phyloP scores from a whole-genome alignment of 2,329 filamentous ascomycete species.

The Arthrinium phaeospermum region DNA sequence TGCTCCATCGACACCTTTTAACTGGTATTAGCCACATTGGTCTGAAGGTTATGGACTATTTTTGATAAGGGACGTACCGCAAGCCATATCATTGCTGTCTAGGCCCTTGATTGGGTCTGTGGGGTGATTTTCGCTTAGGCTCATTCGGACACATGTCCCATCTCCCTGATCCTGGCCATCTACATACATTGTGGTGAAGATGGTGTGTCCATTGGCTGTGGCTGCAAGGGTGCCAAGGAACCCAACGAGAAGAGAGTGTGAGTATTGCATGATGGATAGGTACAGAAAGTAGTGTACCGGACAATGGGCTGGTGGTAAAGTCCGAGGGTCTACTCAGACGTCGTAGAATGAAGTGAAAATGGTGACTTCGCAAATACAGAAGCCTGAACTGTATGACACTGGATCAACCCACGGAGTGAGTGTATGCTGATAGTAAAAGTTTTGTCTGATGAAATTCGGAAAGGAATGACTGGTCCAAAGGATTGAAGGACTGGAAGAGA shows the following conservation, averaged over 20 bases:
- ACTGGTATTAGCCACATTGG: slow-evolving; percentile 19
- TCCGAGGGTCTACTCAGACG: neutral
- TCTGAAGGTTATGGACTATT: slow-evolving; percentile 47
- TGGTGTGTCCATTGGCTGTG: slow-evolving; percentile 60
- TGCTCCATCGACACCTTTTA: neutral
- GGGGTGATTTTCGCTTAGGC: slow-evolving; percentile 54
- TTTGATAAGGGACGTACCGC: slow-evolving; percentile 57
- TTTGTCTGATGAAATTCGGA: neutral
- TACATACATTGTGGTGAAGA: slow-evolving; percentile 68
- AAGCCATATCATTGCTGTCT: slow-evolving; percentile 69
- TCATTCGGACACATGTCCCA: slow-evolving; percentile 74
- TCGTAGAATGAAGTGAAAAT: neutral
- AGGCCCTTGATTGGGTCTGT: slow-evolving; percentile 65
- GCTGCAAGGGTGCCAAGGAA: slow-evolving; percentile 44
- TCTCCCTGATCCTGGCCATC: slow-evolving; percentile 70
- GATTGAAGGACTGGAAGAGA: slow-evolving; percentile 21
- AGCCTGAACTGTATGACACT: neutral
- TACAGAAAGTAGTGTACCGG: slow-evolving; percentile 3
- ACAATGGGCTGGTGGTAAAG: neutral
- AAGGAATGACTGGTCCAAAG: slow-evolving; percentile 21
- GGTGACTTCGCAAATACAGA: neutral
- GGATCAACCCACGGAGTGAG: slow-evolving; percentile 19
- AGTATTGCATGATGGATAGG: slow-evolving; percentile 44
- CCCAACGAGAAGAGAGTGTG: slow-evolving; percentile 38
- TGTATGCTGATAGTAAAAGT: neutral